Evolutionary conservation across 2,329 filamentous ascomycete genomes (phyloP).

Genomic region (Hypoxylon sp.): DNA sequence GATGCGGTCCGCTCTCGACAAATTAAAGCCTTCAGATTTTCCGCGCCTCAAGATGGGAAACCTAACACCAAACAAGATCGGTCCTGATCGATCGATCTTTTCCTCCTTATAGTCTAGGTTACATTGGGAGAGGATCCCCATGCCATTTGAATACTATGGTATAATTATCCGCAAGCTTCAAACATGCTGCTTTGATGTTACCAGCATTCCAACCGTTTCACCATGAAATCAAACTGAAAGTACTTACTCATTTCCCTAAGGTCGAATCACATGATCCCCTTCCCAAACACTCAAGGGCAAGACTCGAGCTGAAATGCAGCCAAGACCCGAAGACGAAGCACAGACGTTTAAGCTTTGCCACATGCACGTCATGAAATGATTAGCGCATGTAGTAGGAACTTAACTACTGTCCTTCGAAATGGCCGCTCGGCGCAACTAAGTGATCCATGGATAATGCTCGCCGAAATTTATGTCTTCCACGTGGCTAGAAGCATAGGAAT

Average conservation of each 20-base stretch:
- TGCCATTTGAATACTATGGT: background rate
- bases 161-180: slow-evolving; percentile 2
- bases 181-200: slow-evolving; percentile 5
- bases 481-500: slow-evolving; percentile 13
- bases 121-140: background rate
- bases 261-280: slow-evolving; percentile 5
- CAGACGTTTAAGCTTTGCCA: background rate
- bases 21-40: background rate
- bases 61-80: slow-evolving; percentile 11
- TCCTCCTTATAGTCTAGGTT: background rate
- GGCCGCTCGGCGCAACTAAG: background rate
- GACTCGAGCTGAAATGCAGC: slow-evolving; percentile 36
- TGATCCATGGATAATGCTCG: background rate
- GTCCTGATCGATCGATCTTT: slow-evolving; percentile 15
- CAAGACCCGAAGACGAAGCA: slow-evolving; percentile 24
- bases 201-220: background rate
- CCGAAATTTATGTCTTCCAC: slow-evolving; percentile 20
- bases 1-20: background rate
- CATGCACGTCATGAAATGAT: background rate
- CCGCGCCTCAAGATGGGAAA: background rate
- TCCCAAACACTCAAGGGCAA: background rate
- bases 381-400: background rate
- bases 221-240: background rate
- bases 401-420: background rate
- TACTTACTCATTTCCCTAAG: background rate